Percentiles rank a stretch among this genome's conserved stretches.
These are phyloP conservation scores for Pythium insidiosum DNA, from an alignment of 352 stramenopile species.

Conservation along the genomic window DNA sequence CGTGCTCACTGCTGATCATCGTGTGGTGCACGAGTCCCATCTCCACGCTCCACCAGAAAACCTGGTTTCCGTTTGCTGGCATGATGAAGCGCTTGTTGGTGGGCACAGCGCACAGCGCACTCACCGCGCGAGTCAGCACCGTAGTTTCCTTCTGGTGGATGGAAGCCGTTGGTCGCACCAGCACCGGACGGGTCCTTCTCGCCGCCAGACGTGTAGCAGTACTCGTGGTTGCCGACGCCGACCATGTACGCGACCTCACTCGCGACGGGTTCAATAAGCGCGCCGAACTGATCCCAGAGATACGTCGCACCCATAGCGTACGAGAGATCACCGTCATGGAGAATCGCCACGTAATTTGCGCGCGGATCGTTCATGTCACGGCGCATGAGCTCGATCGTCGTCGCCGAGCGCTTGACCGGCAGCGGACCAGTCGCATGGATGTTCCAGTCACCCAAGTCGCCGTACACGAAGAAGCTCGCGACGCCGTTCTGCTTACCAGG, in stretches of 20 bases:
- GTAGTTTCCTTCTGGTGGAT: constrained; percentile 9
- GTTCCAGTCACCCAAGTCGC: constrained; percentile 49
- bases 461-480: constrained; percentile 58
- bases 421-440: constrained; percentile 5
- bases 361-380: constrained; percentile 14
- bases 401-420: constrained; percentile 14
- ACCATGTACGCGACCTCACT: constrained; percentile 60
- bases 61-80: constrained; percentile 18
- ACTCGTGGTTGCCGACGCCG: constrained; percentile 22
- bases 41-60: constrained; percentile 21
- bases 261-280: constrained; percentile 61
- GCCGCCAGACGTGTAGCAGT: constrained; percentile 8
- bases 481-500: neutral
- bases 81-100: constrained; percentile 44
- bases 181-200: constrained; percentile 10
- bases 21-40: constrained; percentile 15
- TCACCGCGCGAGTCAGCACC: constrained; percentile 30
- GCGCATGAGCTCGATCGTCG: constrained; percentile 21
- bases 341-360: constrained; percentile 31
- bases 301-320: constrained; percentile 50
- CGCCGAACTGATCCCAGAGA: constrained; percentile 64
- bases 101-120: constrained; percentile 65
- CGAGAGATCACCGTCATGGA: constrained; percentile 70
- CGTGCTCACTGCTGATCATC: constrained; percentile 20
- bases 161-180: constrained; percentile 7